These are phyloP conservation scores for Fraxinus velutina DNA, from an alignment of 305 asterid genomes.

Conservation along the genomic window DNA sequence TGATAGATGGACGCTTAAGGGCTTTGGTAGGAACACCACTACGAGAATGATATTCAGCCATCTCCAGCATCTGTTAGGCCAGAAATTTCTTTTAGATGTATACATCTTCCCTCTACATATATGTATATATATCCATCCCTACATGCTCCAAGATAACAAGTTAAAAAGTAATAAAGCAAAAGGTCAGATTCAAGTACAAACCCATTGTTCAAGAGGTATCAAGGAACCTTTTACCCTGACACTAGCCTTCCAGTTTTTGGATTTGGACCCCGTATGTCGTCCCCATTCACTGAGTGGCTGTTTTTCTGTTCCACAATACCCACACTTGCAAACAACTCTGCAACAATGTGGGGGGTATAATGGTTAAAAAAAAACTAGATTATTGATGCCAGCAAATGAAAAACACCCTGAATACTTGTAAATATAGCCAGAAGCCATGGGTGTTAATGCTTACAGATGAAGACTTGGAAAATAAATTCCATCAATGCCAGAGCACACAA, in stretches of 20 bases:
- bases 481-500: conserved; percentile 83
- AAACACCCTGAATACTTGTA: conserved; percentile 7
- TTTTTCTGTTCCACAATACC: conserved; percentile 81
- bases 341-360: conserved; percentile 18
- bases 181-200: conserved; percentile 43
- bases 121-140: not conserved
- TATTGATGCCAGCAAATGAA: conserved; percentile 16
- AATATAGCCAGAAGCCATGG: conserved; percentile 11
- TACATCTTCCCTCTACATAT: conserved; percentile 9
- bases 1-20: conserved; percentile 77
- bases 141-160: conserved; percentile 19
- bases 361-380: not conserved
- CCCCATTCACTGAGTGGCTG: conserved; percentile 96
- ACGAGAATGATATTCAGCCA: conserved; percentile 82
- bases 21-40: conserved; percentile 70
- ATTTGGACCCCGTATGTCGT: conserved; percentile 83
- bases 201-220: conserved; percentile 93
- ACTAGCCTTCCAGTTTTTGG: conserved; percentile 90
- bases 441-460: conserved; percentile 67
- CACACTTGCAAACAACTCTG: conserved; percentile 99
- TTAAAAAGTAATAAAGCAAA: conserved; percentile 13
- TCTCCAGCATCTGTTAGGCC: conserved; percentile 74
- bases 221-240: conserved; percentile 82
- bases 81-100: conserved; percentile 6
- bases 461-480: conserved; percentile 93